A percentile compares a stretch with the other conserved stretches of the same genome.
Conservation (phyloP, 2,329 filamentous ascomycete genomes). For the Neofusicoccum kwambonambiense region DNA sequence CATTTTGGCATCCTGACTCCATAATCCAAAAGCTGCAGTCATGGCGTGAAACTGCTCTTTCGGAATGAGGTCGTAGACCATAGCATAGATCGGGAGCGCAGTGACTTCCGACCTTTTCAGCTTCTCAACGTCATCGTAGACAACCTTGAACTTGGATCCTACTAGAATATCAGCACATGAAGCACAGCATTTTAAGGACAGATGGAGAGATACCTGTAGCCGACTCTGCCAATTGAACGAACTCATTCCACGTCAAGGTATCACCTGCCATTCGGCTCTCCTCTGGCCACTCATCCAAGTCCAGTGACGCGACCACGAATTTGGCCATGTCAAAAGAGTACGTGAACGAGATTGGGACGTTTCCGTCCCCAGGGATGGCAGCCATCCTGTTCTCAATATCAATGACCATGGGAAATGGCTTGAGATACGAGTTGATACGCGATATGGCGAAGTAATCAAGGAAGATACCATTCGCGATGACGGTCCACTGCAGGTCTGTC, state of each 20-base stretch:
- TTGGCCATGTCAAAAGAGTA: conserved; percentile 51
- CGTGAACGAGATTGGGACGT: conserved; percentile 46
- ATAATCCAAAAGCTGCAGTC: background rate
- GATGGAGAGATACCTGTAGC: background rate
- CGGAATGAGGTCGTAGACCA: conserved; percentile 23
- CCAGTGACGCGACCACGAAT: conserved; percentile 45
- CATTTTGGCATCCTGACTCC: background rate
- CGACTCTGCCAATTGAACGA: conserved; percentile 19
- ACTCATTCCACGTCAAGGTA: conserved; percentile 20
- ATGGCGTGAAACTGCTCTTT: background rate
- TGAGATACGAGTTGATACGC: conserved; percentile 23
- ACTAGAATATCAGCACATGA: background rate
- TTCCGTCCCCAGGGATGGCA: conserved; percentile 51
- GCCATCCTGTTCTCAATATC: conserved; percentile 31
- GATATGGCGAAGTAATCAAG: conserved; percentile 33
- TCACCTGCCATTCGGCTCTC: conserved; percentile 24
- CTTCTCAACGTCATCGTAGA: conserved; percentile 23
- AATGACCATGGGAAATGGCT: conserved; percentile 20
- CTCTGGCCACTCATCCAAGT: conserved; percentile 45
- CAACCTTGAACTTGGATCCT: conserved; percentile 22
- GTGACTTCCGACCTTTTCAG: conserved; percentile 20
- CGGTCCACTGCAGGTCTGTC: conserved; percentile 29
- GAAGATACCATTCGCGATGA: conserved; percentile 28
- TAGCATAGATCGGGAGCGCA: conserved; percentile 18
- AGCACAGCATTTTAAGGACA: no score